These are phyloP conservation scores for Bodo saltans DNA, from an alignment of 78 protist genomes.

Conservation along the genomic window DNA sequence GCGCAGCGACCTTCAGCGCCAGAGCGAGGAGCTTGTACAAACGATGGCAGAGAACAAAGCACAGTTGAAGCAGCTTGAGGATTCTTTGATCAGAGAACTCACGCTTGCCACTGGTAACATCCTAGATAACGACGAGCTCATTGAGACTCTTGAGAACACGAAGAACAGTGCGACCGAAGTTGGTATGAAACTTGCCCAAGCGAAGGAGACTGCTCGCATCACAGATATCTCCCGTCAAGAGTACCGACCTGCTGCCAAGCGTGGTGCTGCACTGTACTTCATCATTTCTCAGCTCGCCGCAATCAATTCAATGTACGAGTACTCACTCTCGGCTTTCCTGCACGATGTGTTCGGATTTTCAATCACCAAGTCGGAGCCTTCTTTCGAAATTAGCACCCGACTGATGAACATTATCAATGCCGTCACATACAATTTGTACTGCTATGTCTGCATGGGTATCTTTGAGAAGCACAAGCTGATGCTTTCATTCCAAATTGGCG, in stretches of 20 bases:
- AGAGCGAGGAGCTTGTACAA: constrained; percentile 47
- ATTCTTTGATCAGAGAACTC: constrained; percentile 73
- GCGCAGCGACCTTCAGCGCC: constrained; percentile 53
- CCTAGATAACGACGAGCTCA: constrained; percentile 78
- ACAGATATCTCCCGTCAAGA: constrained; percentile 47
- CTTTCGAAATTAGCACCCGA: constrained; percentile 42
- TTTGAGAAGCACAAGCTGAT: constrained; percentile 77
- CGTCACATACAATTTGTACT: constrained; percentile 65
- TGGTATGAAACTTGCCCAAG: constrained; percentile 52
- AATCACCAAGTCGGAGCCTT: constrained; percentile 29
- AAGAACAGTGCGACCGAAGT: constrained; percentile 66
- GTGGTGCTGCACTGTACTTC: constrained; percentile 85
- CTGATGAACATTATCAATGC: constrained; percentile 57
- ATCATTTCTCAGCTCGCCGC: constrained; percentile 51
- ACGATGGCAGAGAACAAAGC: constrained; percentile 48
- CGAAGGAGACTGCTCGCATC: constrained; percentile 49
- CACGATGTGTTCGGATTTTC: constrained; percentile 61
- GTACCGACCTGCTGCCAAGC: constrained; percentile 73
- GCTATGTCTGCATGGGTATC: constrained; percentile 70
- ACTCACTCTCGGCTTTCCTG: constrained; percentile 70
- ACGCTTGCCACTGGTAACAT: constrained; percentile 62
- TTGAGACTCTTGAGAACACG: constrained; percentile 68
- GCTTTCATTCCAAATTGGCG: constrained; percentile 73
- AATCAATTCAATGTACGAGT: constrained; percentile 80
- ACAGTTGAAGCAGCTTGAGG: constrained; percentile 78